phyloP scores from a whole-genome alignment of 495 filamentous ascomycete genomes.

The Chaetomium fimeti region DNA sequence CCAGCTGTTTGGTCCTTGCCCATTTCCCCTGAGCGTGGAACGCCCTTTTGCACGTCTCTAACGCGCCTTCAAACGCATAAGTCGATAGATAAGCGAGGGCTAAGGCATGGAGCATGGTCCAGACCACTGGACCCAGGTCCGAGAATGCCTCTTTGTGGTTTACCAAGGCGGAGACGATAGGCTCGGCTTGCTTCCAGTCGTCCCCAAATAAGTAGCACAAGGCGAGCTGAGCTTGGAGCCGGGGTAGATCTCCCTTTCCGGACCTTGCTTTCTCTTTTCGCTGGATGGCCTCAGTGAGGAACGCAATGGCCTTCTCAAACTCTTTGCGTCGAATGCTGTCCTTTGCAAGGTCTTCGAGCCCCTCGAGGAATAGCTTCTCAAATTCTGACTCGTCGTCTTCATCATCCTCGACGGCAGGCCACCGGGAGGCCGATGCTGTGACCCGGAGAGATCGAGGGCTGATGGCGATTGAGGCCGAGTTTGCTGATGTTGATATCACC shows the following conservation, averaged over 20 bases:
- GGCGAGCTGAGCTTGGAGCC: not conserved
- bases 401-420: not conserved
- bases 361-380: not conserved
- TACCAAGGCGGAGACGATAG: not conserved
- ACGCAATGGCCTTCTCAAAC: conserved; percentile 2
- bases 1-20: not conserved
- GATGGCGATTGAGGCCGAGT: not conserved
- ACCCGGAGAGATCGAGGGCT: not conserved
- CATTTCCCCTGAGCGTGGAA: not conserved
- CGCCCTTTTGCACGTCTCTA: not conserved
- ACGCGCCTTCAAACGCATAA: not conserved
- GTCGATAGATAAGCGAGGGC: not conserved
- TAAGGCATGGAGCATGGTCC: conserved; percentile 4
- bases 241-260: not conserved
- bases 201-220: not conserved
- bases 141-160: not conserved
- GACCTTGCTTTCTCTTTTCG: not conserved
- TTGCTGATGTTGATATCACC: not conserved
- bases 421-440: not conserved
- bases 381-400: conserved; percentile 2
- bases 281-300: not conserved
- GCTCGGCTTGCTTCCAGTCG: conserved; percentile 1
- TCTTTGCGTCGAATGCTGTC: not conserved
- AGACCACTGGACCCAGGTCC: not conserved
- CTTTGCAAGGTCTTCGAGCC: conserved; percentile 1